A percentile compares a stretch with the other conserved stretches of the same genome.
These are phyloP conservation scores for Phoma sp. DNA, from an alignment of 2,329 filamentous ascomycete genomes.

Conservation along the genomic window DNA sequence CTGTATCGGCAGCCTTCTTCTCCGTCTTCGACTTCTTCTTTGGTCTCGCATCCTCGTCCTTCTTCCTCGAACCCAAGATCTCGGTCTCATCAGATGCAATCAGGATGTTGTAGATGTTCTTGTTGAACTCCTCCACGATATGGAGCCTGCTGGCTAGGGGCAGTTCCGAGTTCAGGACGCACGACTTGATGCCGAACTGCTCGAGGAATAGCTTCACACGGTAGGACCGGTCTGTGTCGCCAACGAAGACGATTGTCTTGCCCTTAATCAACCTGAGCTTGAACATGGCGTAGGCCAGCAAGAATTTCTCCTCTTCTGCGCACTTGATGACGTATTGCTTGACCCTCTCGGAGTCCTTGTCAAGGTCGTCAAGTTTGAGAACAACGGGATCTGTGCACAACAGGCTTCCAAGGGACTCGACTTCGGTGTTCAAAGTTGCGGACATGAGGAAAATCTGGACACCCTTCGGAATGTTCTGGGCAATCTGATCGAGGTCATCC, in stretches of 20 bases:
- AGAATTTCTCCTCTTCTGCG: constrained; percentile 96
- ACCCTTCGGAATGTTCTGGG: constrained; percentile 78
- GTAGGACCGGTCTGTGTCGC: constrained; percentile 88
- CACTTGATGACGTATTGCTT: constrained; percentile 91
- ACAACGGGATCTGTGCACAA: constrained; percentile 83
- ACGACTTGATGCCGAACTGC: constrained; percentile 93
- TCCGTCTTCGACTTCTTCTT: constrained; percentile 63
- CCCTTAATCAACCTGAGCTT: constrained; percentile 93
- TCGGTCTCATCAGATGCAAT: constrained; percentile 95
- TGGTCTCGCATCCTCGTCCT: constrained; percentile 43
- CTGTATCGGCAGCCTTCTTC: constrained; percentile 70
- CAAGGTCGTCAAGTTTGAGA: constrained; percentile 81
- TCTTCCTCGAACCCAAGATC: constrained; percentile 67
- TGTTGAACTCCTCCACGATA: constrained; percentile 97
- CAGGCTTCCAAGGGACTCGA: constrained; percentile 81
- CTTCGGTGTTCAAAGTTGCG: constrained; percentile 86
- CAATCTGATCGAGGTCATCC: constrained; percentile 82
- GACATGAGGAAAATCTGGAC: constrained; percentile 94
- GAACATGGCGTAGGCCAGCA: constrained; percentile 91
- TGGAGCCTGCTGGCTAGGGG: constrained; percentile 93
- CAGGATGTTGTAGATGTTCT: constrained; percentile 95
- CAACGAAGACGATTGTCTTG: constrained; percentile 85
- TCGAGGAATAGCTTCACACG: constrained; percentile 93
- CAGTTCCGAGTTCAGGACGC: constrained; percentile 91
- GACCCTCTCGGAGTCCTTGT: constrained; percentile 76